phyloP scores from a whole-genome alignment of 208 protist genomes.

The Endotrypanum monterogeii region DNA sequence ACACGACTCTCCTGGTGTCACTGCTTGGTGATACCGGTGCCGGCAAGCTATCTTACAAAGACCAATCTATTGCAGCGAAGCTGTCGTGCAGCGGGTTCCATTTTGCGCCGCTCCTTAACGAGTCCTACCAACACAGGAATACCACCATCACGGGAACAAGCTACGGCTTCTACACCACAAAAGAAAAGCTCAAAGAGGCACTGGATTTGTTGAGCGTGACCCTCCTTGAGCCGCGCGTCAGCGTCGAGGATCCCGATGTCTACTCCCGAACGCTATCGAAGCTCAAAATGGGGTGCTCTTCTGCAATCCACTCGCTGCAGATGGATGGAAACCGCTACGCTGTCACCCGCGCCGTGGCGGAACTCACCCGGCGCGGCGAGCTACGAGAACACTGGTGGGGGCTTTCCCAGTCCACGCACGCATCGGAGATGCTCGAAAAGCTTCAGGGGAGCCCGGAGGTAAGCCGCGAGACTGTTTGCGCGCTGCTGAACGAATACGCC shows the following conservation, averaged over 20 bases:
- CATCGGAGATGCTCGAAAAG: slow-evolving; percentile 65
- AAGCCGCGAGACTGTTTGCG: slow-evolving; percentile 25
- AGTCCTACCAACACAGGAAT: slow-evolving; percentile 61
- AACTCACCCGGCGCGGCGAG: slow-evolving; percentile 57
- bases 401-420: slow-evolving; percentile 64
- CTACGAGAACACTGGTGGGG: slow-evolving; percentile 79
- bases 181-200: slow-evolving; percentile 74
- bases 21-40: slow-evolving; percentile 72
- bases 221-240: slow-evolving; percentile 72
- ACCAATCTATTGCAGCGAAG: slow-evolving; percentile 77
- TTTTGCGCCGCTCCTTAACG: slow-evolving; percentile 71
- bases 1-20: slow-evolving; percentile 51
- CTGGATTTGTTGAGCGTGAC: slow-evolving; percentile 71
- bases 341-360: slow-evolving; percentile 58
- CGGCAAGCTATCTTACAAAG: slow-evolving; percentile 72
- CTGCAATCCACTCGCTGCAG: slow-evolving; percentile 73
- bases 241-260: slow-evolving; percentile 65
- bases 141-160: slow-evolving; percentile 65
- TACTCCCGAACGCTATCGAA: slow-evolving; percentile 64
- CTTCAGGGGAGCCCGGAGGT: slow-evolving; percentile 61
- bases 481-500: slow-evolving; percentile 47
- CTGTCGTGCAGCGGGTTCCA: slow-evolving; percentile 84
- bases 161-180: slow-evolving; percentile 88
- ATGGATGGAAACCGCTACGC: slow-evolving; percentile 73
- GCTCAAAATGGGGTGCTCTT: slow-evolving; percentile 69